Evolutionary conservation across 1,284 basidiomycete genomes (phyloP), one percentile per base, ranked within the genome.

Genomic region (Ustilago trichophora): DNA sequence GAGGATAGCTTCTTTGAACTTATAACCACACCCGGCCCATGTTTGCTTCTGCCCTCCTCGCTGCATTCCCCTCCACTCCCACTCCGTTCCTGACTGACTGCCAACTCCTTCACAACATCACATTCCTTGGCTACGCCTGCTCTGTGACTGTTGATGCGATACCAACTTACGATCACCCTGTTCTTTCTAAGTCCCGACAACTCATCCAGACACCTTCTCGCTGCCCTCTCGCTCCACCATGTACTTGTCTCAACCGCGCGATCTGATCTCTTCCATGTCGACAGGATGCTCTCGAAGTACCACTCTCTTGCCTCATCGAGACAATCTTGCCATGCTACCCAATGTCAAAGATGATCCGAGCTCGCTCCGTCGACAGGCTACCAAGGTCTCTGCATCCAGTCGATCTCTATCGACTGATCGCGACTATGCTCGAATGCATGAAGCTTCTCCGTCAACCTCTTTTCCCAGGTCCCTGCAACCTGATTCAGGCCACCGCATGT

Each of bases 171-270:
- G n/a, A n/a, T n/a, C n/a, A n/a, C n/a, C n/a, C n/a, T n/a, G n/a
- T n/a, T n/a, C n/a, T n/a, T n/a, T n/a, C n/a, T n/a, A n/a, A n/a
- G n/a, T n/a, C n/a, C n/a, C n/a, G n/a, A n/a, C n/a, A n/a, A n/a
- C n/a, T n/a, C n/a, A n/a, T n/a, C n/a, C n/a, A n/a, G n/a, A n/a
- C 31, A 43, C 11, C 25, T 2, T 21, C 41, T 32, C n/a, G n/a
- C n/a, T 15, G 22, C 6, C 6, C 22, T 19, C 22, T 10, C 32
- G 21, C 33, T 37, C 5, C 43, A 64, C 7, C 43, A 64, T 64
- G 60, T 64, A 64, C 31, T 24, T 56, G 16, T 52, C 53, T 3
- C 53, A 56, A 32, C 49, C 48, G 3, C 53, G 48, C 21, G 60
- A 57, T 21, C 12, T 64, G 31, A 48, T 49, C 34, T 16, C 22